These are phyloP conservation scores for Ustilago crameri DNA, from an alignment of 1,284 basidiomycete genomes.

Conservation along the genomic window DNA sequence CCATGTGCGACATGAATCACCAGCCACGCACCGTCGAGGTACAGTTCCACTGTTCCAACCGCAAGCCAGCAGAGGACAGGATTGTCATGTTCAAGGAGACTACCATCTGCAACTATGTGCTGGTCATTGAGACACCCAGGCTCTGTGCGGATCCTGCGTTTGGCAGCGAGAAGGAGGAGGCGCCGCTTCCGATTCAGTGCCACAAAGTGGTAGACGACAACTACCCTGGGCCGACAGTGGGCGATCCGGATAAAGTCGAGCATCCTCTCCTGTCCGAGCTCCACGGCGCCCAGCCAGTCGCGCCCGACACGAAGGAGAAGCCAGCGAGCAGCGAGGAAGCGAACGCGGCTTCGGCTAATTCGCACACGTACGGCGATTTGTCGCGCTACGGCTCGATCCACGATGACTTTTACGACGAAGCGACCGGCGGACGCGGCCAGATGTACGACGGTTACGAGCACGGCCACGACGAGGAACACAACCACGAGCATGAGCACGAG, in stretches of 20 bases:
- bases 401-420: slow-evolving; percentile 50
- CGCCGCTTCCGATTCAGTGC: slow-evolving; percentile 29
- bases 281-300: neutral
- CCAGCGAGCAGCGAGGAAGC: neutral
- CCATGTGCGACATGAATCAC: slow-evolving; percentile 57
- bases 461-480: slow-evolving; percentile 8
- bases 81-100: slow-evolving; percentile 63
- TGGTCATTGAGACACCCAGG: slow-evolving; percentile 50
- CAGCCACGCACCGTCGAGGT: slow-evolving; percentile 58
- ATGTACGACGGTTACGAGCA: slow-evolving; percentile 14
- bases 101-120: slow-evolving; percentile 63
- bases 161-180: slow-evolving; percentile 44
- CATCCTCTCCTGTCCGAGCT: slow-evolving; percentile 8
- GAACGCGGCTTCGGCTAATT: slow-evolving; percentile 2
- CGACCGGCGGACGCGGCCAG: slow-evolving; percentile 28
- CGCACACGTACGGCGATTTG: slow-evolving; percentile 45
- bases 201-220: slow-evolving; percentile 38
- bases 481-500: slow-evolving; percentile 10
- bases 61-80: slow-evolving; percentile 40
- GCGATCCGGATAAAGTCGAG: slow-evolving; percentile 19
- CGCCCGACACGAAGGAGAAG: neutral
- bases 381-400: slow-evolving; percentile 43
- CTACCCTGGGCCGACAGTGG: slow-evolving; percentile 26
- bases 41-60: slow-evolving; percentile 55
- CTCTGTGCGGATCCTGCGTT: slow-evolving; percentile 47